Conservation (phyloP, 306 rosid genomes). For the Arachis stenosperma region DNA sequence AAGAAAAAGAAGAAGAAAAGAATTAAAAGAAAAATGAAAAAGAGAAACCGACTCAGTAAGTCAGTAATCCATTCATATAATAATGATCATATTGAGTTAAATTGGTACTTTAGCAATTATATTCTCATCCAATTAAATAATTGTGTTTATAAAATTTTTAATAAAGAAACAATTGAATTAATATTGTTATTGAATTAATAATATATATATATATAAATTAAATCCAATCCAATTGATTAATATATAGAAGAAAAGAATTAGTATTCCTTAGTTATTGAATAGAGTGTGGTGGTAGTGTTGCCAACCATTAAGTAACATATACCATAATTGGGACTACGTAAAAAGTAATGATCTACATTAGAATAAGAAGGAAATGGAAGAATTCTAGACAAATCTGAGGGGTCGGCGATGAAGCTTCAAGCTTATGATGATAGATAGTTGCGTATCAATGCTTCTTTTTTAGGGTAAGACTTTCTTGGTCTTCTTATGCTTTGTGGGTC, state of each 20-base stretch:
- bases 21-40: neutral
- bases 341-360: too few relatives aligned
- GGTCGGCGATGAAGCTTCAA: neutral
- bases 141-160: too few relatives aligned
- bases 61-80: neutral
- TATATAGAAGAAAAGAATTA: neutral
- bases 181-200: too few relatives aligned
- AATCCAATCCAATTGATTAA: neutral
- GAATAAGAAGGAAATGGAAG: neutral
- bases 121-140: too few relatives aligned
- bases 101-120: too few relatives aligned
- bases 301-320: neutral
- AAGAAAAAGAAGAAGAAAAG: neutral
- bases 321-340: neutral
- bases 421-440: slow-evolving; percentile 2
- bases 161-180: too few relatives aligned
- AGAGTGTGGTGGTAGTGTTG: neutral
- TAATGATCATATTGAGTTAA: neutral
- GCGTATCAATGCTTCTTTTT: slow-evolving; percentile 26
- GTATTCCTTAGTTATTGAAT: neutral
- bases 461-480: slow-evolving; percentile 16
- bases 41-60: slow-evolving; percentile 15
- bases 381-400: slow-evolving; percentile 24
- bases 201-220: neutral
- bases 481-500: slow-evolving; percentile 25